These are phyloP conservation scores for Gaertneriomyces semiglobifer DNA, from an alignment of 192 early-diverging fungal genomes.

Conservation along the genomic window DNA sequence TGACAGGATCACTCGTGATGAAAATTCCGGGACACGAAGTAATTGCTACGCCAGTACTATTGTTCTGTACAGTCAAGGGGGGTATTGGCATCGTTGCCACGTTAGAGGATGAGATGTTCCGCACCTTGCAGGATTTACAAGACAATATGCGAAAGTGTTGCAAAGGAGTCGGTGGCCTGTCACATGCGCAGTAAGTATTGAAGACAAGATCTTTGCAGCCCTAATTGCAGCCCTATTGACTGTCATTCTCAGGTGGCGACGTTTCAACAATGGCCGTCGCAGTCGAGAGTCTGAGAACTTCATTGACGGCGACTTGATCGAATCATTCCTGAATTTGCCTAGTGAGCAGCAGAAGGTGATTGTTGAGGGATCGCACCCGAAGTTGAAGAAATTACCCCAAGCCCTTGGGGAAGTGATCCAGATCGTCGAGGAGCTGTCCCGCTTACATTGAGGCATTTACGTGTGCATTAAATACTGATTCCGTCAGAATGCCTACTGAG, in stretches of 20 bases:
- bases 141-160: constrained; percentile 56
- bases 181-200: constrained; percentile 53
- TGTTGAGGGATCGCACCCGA: constrained; percentile 26
- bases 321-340: constrained; percentile 71
- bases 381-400: constrained; percentile 15
- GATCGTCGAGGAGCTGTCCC: constrained; percentile 57
- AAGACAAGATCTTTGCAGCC: not conserved
- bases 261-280: constrained; percentile 54
- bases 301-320: constrained; percentile 92
- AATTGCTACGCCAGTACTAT: constrained; percentile 43
- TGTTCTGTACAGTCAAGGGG: constrained; percentile 79
- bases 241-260: constrained; percentile 51
- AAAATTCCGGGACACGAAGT: constrained; percentile 58
- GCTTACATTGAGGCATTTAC: constrained; percentile 43
- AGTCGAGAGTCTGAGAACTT: constrained; percentile 49
- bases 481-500: too few relatives aligned
- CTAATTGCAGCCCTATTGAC: not conserved
- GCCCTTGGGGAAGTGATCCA: constrained; percentile 48
- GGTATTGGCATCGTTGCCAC: constrained; percentile 73
- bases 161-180: constrained; percentile 56
- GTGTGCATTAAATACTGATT: too few relatives aligned
- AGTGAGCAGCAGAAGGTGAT: constrained; percentile 27
- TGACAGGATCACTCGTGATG: constrained; percentile 73
- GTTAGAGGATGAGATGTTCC: constrained; percentile 57
- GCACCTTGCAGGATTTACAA: constrained; percentile 61